phyloP scores from a whole-genome alignment of 2,329 filamentous ascomycete species.

The Penicillium sp. region DNA sequence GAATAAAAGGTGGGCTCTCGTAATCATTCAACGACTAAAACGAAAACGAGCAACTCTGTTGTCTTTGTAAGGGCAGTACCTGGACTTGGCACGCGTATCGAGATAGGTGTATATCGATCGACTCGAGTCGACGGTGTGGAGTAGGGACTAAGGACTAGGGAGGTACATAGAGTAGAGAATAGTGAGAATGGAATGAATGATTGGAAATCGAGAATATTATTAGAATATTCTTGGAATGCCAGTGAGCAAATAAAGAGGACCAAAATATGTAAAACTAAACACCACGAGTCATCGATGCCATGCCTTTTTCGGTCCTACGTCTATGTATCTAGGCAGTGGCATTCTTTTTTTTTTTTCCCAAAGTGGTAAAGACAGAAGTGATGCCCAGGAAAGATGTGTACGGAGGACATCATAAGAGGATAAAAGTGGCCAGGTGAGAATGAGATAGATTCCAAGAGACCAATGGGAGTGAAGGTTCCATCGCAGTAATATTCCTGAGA shows the following conservation, averaged over 20 bases:
- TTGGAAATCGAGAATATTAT: no score
- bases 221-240: no score
- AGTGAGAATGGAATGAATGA: no score
- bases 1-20: no score
- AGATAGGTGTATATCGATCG: not conserved
- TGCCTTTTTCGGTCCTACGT: conserved; percentile 1
- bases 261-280: not conserved
- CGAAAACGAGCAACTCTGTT: conserved; percentile 4
- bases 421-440: no score
- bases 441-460: not conserved
- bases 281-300: conserved; percentile 25
- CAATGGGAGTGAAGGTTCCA: not conserved
- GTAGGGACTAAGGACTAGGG: no score
- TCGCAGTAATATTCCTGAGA: conserved; percentile 6
- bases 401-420: not conserved
- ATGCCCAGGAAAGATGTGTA: not conserved
- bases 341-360: not conserved
- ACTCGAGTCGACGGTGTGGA: not conserved
- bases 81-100: not conserved
- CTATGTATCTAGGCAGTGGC: not conserved
- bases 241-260: no score
- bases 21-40: not conserved
- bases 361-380: not conserved
- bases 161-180: no score
- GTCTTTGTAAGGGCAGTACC: no score